A percentile compares a stretch with the other conserved stretches of the same genome.
These are phyloP conservation scores for Pisolithus microcarpus DNA, from an alignment of 768 basidiomycete genomes.

Conservation along the genomic window DNA sequence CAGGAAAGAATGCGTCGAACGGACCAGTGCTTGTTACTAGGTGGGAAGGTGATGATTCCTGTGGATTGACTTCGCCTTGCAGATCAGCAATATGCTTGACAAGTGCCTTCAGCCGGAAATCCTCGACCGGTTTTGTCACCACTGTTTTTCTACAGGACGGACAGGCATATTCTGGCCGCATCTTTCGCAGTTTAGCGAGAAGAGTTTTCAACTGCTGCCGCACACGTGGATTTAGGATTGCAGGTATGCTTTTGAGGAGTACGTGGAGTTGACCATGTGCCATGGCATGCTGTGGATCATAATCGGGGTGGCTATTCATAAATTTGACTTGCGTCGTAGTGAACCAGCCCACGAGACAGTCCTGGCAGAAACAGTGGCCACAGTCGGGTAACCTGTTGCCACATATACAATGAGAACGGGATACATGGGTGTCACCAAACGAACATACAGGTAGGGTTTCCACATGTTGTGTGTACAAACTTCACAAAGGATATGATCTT, in stretches of 20 bases:
- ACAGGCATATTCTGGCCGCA: conserved; percentile 53
- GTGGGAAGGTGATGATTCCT: not conserved
- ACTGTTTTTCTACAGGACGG: conserved; percentile 56
- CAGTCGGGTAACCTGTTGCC: conserved; percentile 49
- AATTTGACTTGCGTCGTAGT: conserved; percentile 43
- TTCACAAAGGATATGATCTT: conserved; percentile 54
- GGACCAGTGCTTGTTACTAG: conserved; percentile 15
- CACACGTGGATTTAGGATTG: conserved; percentile 6
- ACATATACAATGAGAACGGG: conserved; percentile 1
- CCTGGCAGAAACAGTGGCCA: conserved; percentile 63
- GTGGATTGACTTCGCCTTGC: conserved; percentile 42
- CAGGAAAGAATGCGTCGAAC: conserved; percentile 44
- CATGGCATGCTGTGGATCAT: conserved; percentile 27
- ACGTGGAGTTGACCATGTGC: conserved; percentile 12
- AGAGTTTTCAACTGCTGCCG: conserved; percentile 14
- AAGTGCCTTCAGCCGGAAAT: conserved; percentile 54
- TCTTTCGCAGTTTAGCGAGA: conserved; percentile 18
- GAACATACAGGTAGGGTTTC: conserved; percentile 55
- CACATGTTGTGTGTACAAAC: conserved; percentile 61
- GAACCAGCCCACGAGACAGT: conserved; percentile 53
- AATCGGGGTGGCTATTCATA: conserved; percentile 39
- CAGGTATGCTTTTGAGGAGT: conserved; percentile 9
- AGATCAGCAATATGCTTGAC: conserved; percentile 43
- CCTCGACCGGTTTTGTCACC: conserved; percentile 46
- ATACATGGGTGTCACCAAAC: not conserved